A percentile compares a stretch with the other conserved stretches of the same genome.
Evolutionary conservation across 2,329 filamentous ascomycete species (phyloP).

Genomic region (Fusarium transvaalense): DNA sequence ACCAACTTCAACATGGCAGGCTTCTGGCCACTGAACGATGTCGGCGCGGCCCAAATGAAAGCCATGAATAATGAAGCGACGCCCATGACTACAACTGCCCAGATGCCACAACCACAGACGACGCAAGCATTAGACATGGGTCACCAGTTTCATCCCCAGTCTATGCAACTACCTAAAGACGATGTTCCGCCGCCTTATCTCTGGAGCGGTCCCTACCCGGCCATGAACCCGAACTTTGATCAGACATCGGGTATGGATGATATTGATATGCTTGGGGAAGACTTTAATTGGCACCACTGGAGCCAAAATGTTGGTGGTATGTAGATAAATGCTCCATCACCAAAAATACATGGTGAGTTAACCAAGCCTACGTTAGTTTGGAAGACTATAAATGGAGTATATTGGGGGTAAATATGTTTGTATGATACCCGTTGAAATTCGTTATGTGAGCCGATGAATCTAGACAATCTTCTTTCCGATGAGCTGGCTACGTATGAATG

Average conservation of each 20-base stretch:
- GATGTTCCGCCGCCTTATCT: constrained; percentile 57
- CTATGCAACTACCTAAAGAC: constrained; percentile 48
- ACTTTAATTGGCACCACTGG: constrained; percentile 65
- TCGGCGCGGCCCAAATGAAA: constrained; percentile 40
- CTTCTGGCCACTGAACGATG: constrained; percentile 45
- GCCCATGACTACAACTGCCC: not conserved
- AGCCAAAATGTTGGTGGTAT: constrained; percentile 58
- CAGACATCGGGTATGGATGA: constrained; percentile 49
- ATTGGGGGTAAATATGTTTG: constrained; percentile 27
- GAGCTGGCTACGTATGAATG: not conserved
- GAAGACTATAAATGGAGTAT: constrained; percentile 3
- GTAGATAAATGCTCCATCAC: constrained; percentile 50
- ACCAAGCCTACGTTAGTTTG: constrained; percentile 5
- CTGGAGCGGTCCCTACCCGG: constrained; percentile 55
- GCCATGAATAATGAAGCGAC: constrained; percentile 14
- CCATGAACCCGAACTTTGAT: constrained; percentile 49
- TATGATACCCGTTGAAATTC: constrained; percentile 45
- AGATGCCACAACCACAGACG: constrained; percentile 16
- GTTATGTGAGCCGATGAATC: constrained; percentile 9
- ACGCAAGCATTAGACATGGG: constrained; percentile 18
- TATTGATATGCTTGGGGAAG: constrained; percentile 57
- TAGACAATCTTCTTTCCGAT: constrained; percentile 35
- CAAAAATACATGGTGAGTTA: constrained; percentile 43
- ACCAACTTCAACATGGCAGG: constrained; percentile 28
- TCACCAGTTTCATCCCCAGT: constrained; percentile 34